Conservation (phyloP, 345 rosid species). For the Gossypium sturtianum region DNA sequence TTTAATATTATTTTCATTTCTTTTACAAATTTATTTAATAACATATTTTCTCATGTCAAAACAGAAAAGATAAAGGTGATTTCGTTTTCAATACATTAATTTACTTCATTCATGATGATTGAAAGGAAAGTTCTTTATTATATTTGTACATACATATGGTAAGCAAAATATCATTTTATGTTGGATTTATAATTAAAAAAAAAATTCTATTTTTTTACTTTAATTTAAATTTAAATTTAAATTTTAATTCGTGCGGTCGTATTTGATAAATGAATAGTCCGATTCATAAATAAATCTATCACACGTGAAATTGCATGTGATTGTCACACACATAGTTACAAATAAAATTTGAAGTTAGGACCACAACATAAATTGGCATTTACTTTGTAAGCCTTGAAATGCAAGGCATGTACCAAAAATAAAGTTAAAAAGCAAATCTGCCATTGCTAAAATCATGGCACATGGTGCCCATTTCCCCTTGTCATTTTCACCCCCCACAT, state of each 20-base stretch:
- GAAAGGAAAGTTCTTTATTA: neutral
- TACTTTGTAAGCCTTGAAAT: constrained; percentile 6
- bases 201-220: no score
- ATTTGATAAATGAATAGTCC: no score
- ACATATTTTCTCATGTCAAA: neutral
- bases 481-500: neutral
- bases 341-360: neutral
- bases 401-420: neutral
- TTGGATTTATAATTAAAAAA: no score
- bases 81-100: neutral
- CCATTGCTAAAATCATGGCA: neutral
- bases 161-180: no score
- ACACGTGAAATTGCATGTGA: neutral
- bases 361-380: neutral
- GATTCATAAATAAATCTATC: neutral
- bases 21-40: neutral
- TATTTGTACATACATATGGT: no score
- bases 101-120: neutral
- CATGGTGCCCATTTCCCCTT: neutral
- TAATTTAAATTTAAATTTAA: no score
- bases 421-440: neutral
- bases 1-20: neutral
- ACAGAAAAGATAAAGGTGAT: neutral
- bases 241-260: no score
- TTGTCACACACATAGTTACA: neutral